phyloP scores from a whole-genome alignment of 1,284 basidiomycete genomes.

The Omphalotus olearius region DNA sequence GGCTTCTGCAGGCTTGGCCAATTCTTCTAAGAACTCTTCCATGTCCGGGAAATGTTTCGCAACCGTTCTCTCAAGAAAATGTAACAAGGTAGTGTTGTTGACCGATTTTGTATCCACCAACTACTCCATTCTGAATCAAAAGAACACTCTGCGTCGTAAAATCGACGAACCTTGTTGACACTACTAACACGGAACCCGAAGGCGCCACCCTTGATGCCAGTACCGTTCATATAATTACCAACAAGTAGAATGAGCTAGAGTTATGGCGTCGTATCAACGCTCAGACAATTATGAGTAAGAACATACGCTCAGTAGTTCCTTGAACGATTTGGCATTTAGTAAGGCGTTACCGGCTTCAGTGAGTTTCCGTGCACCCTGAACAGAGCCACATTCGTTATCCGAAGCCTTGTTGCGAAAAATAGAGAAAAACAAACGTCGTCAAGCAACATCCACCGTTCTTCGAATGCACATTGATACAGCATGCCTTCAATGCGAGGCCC shows the following conservation, averaged over 20 bases:
- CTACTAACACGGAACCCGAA: conserved; percentile 97
- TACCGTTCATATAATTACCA: conserved; percentile 98
- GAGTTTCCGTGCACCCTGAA: conserved; percentile 74
- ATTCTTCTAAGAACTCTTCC: conserved; percentile 86
- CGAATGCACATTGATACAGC: conserved; percentile 86
- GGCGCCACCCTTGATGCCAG: conserved; percentile 94
- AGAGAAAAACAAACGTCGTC: conserved; percentile 43
- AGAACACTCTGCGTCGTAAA: not conserved
- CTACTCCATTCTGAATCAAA: conserved; percentile 34
- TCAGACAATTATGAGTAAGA: conserved; percentile 2
- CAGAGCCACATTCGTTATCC: conserved; percentile 1
- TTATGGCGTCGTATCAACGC: conserved; percentile 15
- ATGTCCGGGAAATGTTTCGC: conserved; percentile 86
- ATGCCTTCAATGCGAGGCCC: conserved; percentile 90
- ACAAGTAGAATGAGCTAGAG: conserved; percentile 85
- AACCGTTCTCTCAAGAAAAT: conserved; percentile 92
- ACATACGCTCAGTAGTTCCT: conserved; percentile 78
- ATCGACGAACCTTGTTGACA: conserved; percentile 80
- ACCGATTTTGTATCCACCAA: conserved; percentile 97
- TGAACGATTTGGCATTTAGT: conserved; percentile 78
- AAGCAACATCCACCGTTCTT: conserved; percentile 74
- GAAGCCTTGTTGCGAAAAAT: not conserved
- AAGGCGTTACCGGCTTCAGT: conserved; percentile 77
- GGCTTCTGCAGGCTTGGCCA: conserved; percentile 87
- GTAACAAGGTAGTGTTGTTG: conserved; percentile 89